phyloP scores from a whole-genome alignment of 2,329 filamentous ascomycete species.

The Fusarium floridanum region DNA sequence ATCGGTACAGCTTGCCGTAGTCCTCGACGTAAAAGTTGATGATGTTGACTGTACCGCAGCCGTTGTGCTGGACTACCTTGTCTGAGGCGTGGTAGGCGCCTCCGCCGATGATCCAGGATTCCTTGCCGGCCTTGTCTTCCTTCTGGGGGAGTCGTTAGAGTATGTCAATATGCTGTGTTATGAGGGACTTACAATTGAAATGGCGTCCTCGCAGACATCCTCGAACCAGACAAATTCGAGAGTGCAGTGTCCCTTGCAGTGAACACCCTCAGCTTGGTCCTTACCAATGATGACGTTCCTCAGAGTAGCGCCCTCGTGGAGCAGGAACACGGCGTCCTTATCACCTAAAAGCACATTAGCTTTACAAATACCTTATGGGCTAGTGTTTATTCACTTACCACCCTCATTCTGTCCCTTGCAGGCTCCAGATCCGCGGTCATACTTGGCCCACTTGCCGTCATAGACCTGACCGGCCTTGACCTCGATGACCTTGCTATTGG shows the following conservation, averaged over 20 bases:
- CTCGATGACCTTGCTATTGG: slow-evolving; percentile 51
- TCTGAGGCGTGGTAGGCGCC: slow-evolving; percentile 56
- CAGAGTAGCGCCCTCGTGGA: slow-evolving; percentile 62
- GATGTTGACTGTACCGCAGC: slow-evolving; percentile 53
- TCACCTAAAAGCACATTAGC: slow-evolving; percentile 45
- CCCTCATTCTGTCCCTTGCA: slow-evolving; percentile 46
- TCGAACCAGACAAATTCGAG: slow-evolving; percentile 55
- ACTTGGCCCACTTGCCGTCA: slow-evolving; percentile 52
- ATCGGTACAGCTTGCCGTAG: slow-evolving; percentile 63
- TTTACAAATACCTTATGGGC: background rate
- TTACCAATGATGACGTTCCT: slow-evolving; percentile 66
- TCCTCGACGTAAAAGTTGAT: slow-evolving; percentile 45
- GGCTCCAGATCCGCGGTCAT: slow-evolving; percentile 52
- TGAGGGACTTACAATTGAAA: slow-evolving; percentile 47
- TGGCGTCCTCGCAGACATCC: slow-evolving; percentile 54
- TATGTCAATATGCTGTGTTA: background rate
- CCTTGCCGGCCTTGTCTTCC: slow-evolving; percentile 42
- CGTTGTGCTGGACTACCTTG: slow-evolving; percentile 59
- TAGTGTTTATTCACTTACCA: slow-evolving; percentile 27
- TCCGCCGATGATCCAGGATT: slow-evolving; percentile 57
- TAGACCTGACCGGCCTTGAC: slow-evolving; percentile 47
- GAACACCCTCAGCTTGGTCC: slow-evolving; percentile 62
- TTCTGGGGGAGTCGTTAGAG: slow-evolving; percentile 33
- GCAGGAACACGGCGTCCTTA: slow-evolving; percentile 61
- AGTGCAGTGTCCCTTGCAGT: slow-evolving; percentile 61